Percentiles rank a stretch among this genome's conserved stretches.
phyloP scores from a whole-genome alignment of 768 basidiomycete species.

The Punctularia strigosozonata region DNA sequence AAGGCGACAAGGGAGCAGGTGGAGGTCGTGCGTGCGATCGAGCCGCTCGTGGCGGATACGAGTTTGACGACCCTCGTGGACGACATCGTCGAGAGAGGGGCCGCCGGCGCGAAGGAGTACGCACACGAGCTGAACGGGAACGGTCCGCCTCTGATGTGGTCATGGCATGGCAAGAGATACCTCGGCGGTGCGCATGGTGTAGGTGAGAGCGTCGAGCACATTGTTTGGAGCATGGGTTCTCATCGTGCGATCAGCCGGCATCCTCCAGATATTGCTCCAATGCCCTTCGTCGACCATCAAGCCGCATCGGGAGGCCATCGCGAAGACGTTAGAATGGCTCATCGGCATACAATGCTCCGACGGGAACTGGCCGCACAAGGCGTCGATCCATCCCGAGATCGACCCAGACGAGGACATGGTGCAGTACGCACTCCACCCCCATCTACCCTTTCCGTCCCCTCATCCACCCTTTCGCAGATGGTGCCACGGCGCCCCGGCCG shows the following conservation, averaged over 20 bases:
- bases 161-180: conserved; percentile 45
- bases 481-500: conserved; percentile 49
- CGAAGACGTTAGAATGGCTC: conserved; percentile 37
- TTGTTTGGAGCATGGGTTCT: not conserved
- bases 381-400: conserved; percentile 13
- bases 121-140: conserved; percentile 12
- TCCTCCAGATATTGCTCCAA: conserved; percentile 36
- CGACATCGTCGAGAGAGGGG: conserved; percentile 35
- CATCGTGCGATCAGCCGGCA: conserved; percentile 27
- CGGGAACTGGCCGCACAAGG: conserved; percentile 44
- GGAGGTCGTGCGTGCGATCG: not conserved
- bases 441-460: not conserved
- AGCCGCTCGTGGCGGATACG: conserved; percentile 21
- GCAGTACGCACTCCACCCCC: conserved; percentile 23
- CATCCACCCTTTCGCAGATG: conserved; percentile 23
- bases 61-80: conserved; percentile 25
- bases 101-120: conserved; percentile 24
- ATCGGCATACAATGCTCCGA: conserved; percentile 28
- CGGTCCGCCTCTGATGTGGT: conserved; percentile 43
- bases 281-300: conserved; percentile 26
- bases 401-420: conserved; percentile 26
- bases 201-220: conserved; percentile 22
- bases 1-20: not conserved
- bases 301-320: conserved; percentile 27
- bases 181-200: conserved; percentile 51